Evolutionary conservation across 176 grass and related monocot species (phyloP).

Genomic region (Leersia perrieri): DNA sequence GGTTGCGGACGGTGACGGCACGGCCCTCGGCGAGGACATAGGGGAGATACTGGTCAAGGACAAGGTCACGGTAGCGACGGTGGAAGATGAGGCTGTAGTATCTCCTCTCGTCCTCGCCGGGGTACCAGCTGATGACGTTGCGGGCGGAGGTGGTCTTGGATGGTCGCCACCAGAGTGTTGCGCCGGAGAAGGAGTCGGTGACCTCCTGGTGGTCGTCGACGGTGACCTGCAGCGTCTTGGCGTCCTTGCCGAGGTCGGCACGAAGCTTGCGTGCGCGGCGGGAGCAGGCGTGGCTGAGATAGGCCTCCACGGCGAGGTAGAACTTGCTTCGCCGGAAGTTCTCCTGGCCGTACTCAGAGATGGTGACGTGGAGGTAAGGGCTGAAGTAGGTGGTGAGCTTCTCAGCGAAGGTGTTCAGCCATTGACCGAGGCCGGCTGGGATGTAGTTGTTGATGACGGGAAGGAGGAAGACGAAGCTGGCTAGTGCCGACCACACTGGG

Average conservation of each 20-base stretch:
- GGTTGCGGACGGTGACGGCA: conserved; percentile 37
- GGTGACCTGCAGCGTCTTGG: conserved; percentile 40
- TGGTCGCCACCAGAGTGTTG: conserved; percentile 53
- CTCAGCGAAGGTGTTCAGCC: neutral
- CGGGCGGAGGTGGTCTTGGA: fast-evolving
- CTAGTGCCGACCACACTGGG: conserved; percentile 28
- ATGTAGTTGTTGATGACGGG: conserved; percentile 46
- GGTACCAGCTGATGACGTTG: conserved; percentile 29
- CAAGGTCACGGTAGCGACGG: conserved; percentile 37
- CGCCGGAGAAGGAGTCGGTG: conserved; percentile 36
- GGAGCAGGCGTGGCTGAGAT: conserved; percentile 53
- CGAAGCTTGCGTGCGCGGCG: conserved; percentile 37
- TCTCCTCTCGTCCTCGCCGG: neutral
- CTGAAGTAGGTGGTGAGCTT: conserved; percentile 35
- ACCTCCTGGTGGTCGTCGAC: conserved; percentile 73
- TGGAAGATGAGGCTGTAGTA: conserved; percentile 60
- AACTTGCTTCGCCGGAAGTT: conserved; percentile 45
- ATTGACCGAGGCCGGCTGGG: neutral
- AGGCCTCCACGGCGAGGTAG: conserved; percentile 46
- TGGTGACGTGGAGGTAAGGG: conserved; percentile 55
- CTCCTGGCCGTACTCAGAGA: conserved; percentile 44
- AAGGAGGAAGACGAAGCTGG: conserved; percentile 53
- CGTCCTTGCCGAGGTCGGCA: conserved; percentile 52
- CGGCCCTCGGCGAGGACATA: conserved; percentile 42
- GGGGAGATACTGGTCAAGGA: conserved; percentile 46